Evolutionary conservation across 352 stramenopile genomes (phyloP).

Genomic region (Peronospora tabacina): DNA sequence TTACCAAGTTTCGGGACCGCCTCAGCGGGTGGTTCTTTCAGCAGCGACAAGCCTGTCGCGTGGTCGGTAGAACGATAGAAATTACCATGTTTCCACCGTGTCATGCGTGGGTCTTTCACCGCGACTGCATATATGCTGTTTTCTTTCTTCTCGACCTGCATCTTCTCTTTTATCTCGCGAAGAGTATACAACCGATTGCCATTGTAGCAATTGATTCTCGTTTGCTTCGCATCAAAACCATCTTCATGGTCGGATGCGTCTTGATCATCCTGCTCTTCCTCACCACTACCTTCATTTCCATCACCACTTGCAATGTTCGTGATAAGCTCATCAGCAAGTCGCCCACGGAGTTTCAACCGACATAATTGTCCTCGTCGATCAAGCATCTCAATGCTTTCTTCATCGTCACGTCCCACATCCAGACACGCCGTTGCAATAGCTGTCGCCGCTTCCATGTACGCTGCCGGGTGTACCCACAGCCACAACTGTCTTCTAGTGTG

Average conservation of each 20-base stretch:
- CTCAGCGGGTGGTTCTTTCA: conserved; percentile 39
- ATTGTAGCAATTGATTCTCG: conserved; percentile 3
- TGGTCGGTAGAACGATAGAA: background rate
- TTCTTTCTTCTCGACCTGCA: conserved; percentile 1
- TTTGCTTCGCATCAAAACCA: conserved; percentile 24
- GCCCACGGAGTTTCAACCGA: conserved; percentile 59
- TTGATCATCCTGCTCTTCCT: conserved; percentile 1
- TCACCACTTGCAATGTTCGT: conserved; percentile 7
- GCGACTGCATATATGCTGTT: conserved; percentile 30
- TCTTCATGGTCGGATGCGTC: conserved; percentile 47
- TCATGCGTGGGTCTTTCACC: conserved; percentile 42
- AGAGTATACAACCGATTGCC: conserved; percentile 20
- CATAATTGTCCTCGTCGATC: conserved; percentile 62
- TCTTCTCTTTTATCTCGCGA: conserved; percentile 2
- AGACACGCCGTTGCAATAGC: conserved; percentile 52
- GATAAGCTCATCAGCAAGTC: conserved; percentile 34
- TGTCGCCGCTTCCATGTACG: conserved; percentile 61
- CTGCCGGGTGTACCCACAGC: conserved; percentile 72
- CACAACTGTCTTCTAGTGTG: conserved; percentile 58
- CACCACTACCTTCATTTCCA: conserved; percentile 3
- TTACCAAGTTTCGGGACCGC: conserved; percentile 19
- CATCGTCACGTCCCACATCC: conserved; percentile 31
- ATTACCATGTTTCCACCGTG: conserved; percentile 5
- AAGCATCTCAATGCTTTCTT: conserved; percentile 48
- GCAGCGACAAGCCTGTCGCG: conserved; percentile 28